Conservation (phyloP, 2,329 filamentous ascomycete species). For the Pyrenochaeta sp. region DNA sequence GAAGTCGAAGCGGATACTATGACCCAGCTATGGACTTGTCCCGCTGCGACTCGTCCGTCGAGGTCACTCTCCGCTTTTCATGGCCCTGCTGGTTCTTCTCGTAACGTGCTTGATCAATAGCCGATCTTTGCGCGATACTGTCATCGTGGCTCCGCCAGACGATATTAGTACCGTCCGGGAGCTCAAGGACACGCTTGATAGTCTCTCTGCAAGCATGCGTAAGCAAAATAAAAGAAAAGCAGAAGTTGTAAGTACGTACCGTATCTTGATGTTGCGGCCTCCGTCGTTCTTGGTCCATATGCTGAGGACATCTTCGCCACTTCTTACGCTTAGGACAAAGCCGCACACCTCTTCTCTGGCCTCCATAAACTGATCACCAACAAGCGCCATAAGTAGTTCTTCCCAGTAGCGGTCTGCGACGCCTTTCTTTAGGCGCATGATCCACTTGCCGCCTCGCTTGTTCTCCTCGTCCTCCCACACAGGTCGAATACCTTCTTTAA, state of each 20-base stretch:
- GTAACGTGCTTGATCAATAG: conserved; percentile 89
- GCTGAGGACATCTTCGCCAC: conserved; percentile 95
- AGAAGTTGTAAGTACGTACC: conserved; percentile 64
- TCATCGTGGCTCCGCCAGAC: conserved; percentile 97
- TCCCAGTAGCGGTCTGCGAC: conserved; percentile 98
- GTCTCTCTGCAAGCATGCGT: conserved; percentile 72
- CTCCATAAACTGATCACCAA: conserved; percentile 93
- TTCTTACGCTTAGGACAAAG: conserved; percentile 90
- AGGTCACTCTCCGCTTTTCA: conserved; percentile 56
- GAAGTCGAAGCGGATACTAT: conserved; percentile 22
- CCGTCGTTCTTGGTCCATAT: conserved; percentile 97
- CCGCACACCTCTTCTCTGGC: conserved; percentile 94
- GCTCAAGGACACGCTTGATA: conserved; percentile 86
- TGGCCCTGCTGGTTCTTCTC: conserved; percentile 69
- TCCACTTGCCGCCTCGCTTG: conserved; percentile 96
- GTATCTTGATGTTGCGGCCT: conserved; percentile 93
- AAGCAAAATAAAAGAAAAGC: conserved; percentile 19
- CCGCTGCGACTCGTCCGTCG: conserved; percentile 45
- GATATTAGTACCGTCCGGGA: conserved; percentile 88
- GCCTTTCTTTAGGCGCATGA: conserved; percentile 95
- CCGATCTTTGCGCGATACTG: conserved; percentile 89
- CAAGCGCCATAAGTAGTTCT: conserved; percentile 85
- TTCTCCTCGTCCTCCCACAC: conserved; percentile 99
- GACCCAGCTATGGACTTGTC: conserved; percentile 40
- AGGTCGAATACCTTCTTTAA: conserved; percentile 93